Conservation (phyloP, 1,284 basidiomycete species). For the Vanrija humicola region DNA sequence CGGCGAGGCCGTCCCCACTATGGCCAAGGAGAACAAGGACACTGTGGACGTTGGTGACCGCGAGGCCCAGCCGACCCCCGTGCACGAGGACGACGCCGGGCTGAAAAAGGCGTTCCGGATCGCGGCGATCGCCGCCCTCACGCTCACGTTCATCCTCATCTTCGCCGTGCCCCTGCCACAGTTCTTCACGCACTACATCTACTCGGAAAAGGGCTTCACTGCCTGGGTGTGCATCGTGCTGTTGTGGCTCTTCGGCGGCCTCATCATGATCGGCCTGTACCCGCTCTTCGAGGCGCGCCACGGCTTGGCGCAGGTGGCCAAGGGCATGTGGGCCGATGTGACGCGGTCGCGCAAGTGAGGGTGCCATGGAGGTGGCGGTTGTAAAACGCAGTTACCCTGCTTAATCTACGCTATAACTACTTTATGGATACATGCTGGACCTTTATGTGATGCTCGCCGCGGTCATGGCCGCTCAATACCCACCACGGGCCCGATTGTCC, state of each 20-base stretch:
- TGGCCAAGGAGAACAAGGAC: constrained; percentile 27
- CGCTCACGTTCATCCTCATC: constrained; percentile 51
- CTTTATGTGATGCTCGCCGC: too few relatives aligned
- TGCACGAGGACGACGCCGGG: constrained; percentile 23
- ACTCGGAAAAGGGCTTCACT: constrained; percentile 62
- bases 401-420: too few relatives aligned
- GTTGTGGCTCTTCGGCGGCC: constrained; percentile 73
- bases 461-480: too few relatives aligned
- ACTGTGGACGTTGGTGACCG: background rate
- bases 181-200: constrained; percentile 74
- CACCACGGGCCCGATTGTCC: too few relatives aligned
- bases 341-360: background rate
- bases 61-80: constrained; percentile 9
- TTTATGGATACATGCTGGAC: too few relatives aligned
- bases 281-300: constrained; percentile 76
- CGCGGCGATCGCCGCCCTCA: constrained; percentile 66
- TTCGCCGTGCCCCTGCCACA: constrained; percentile 73
- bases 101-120: constrained; percentile 70
- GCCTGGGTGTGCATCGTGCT: constrained; percentile 66
- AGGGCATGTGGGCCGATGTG: constrained; percentile 10
- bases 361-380: too few relatives aligned
- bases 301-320: constrained; percentile 58
- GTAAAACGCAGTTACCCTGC: too few relatives aligned
- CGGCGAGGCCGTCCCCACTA: background rate
- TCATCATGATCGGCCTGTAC: constrained; percentile 72